Evolutionary conservation across 2,329 filamentous ascomycete genomes (phyloP).

Genomic region (Myriosclerotinia scirpicola): DNA sequence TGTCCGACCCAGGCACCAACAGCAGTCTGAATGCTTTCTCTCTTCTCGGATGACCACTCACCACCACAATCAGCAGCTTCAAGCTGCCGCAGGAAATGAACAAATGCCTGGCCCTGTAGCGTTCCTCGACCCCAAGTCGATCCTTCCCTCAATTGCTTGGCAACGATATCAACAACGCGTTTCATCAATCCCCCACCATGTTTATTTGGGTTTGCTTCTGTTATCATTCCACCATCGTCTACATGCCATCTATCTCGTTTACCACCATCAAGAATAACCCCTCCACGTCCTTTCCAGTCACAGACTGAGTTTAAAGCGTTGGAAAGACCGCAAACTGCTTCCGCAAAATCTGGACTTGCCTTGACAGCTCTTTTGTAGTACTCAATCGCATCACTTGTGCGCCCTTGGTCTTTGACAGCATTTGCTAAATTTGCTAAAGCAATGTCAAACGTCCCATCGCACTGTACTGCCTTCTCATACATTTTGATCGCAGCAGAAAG

Average conservation of each 20-base stretch:
- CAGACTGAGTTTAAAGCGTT: constrained; percentile 97
- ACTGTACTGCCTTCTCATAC: constrained; percentile 93
- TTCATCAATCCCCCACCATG: constrained; percentile 78
- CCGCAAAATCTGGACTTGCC: constrained; percentile 93
- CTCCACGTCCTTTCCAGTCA: constrained; percentile 87
- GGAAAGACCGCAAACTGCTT: constrained; percentile 92
- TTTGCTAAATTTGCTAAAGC: constrained; percentile 95
- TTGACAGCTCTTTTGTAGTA: constrained; percentile 90
- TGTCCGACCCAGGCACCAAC: constrained; percentile 64
- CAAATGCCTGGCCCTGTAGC: constrained; percentile 57
- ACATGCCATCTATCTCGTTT: constrained; percentile 91
- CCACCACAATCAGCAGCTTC: constrained; percentile 40
- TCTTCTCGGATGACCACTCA: constrained; percentile 41
- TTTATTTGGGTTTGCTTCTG: constrained; percentile 65
- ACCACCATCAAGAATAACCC: constrained; percentile 71
- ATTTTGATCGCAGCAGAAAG: constrained; percentile 89
- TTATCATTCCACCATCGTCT: constrained; percentile 76
- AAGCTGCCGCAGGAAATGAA: constrained; percentile 42
- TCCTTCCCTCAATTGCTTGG: constrained; percentile 82
- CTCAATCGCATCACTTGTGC: constrained; percentile 84
- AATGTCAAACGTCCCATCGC: constrained; percentile 94
- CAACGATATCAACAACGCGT: constrained; percentile 86
- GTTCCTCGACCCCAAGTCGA: constrained; percentile 79
- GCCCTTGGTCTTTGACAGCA: constrained; percentile 93
- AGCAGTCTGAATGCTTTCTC: constrained; percentile 41